These are phyloP conservation scores for Alloascoidea hylecoeti DNA, from an alignment of 805 yeast genomes.

Conservation along the genomic window DNA sequence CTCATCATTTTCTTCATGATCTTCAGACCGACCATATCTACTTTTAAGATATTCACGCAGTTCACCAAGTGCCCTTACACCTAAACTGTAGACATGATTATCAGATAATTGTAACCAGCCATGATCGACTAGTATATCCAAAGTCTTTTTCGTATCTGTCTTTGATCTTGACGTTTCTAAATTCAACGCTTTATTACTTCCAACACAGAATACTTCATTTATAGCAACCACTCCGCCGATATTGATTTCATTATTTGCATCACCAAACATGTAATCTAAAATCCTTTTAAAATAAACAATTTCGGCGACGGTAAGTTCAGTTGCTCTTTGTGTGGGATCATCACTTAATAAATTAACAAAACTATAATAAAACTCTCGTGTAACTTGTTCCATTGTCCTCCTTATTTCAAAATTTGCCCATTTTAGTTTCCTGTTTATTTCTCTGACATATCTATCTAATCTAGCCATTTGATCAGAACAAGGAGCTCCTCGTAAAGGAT, in stretches of 20 bases:
- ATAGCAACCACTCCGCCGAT: conserved; percentile 11
- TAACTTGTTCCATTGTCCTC: conserved; percentile 21
- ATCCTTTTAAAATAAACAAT: conserved; percentile 32
- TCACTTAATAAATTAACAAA: conserved; percentile 27
- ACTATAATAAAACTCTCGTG: conserved; percentile 19
- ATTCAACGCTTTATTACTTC: conserved; percentile 5
- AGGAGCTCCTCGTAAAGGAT: conserved; percentile 1
- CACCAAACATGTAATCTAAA: conserved; percentile 23
- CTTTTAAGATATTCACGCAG: conserved; percentile 26
- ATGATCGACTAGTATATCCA: conserved; percentile 21
- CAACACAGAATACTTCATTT: conserved; percentile 17
- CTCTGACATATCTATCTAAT: conserved; percentile 8
- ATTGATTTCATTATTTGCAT: conserved; percentile 4
- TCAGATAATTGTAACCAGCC: conserved; percentile 31
- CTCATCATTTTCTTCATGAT: conserved; percentile 15
- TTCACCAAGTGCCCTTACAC: conserved; percentile 31
- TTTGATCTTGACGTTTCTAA: neutral
- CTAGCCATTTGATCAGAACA: conserved; percentile 2
- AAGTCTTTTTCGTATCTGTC: neutral
- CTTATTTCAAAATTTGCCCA: conserved; percentile 28
- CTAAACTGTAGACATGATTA: conserved; percentile 19
- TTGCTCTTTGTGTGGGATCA: conserved; percentile 22
- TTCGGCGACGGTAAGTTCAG: conserved; percentile 20
- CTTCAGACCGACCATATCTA: conserved; percentile 19
- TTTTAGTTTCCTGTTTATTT: conserved; percentile 17